These are phyloP conservation scores for Zygosaccharomyces bailii DNA, from an alignment of 805 yeast species.

Conservation along the genomic window DNA sequence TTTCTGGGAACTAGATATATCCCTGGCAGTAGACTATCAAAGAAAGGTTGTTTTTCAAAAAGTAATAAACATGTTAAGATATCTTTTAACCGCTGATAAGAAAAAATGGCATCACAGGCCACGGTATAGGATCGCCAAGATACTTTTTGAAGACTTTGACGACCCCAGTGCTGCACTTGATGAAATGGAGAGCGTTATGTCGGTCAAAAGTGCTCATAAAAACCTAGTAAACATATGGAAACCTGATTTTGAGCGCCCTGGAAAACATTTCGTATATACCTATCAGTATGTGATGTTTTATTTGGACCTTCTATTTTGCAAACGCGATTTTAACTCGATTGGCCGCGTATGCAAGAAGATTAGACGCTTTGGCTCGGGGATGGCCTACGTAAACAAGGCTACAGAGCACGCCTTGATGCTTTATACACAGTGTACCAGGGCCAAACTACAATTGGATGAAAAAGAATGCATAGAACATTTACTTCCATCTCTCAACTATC, in stretches of 20 bases:
- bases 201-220: conserved; percentile 64
- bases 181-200: conserved; percentile 61
- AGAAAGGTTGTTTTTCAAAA: conserved; percentile 37
- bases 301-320: conserved; percentile 50
- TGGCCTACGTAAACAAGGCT: conserved; percentile 45
- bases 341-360: conserved; percentile 63
- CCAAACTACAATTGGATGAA: conserved; percentile 24
- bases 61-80: conserved; percentile 46
- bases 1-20: conserved; percentile 26
- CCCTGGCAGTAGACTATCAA: conserved; percentile 12
- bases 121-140: conserved; percentile 62
- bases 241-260: conserved; percentile 87
- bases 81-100: conserved; percentile 58
- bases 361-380: conserved; percentile 73
- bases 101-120: conserved; percentile 93
- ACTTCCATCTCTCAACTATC: conserved; percentile 28
- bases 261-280: conserved; percentile 82
- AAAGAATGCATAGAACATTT: conserved; percentile 28
- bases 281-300: conserved; percentile 64
- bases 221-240: conserved; percentile 86
- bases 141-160: conserved; percentile 51
- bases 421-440: conserved; percentile 23
- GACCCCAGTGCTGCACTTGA: conserved; percentile 54
- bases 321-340: conserved; percentile 57
- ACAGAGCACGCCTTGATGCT: conserved; percentile 27